phyloP scores from a whole-genome alignment of 179 eudicot species.

The Amaranthus tricolor region DNA sequence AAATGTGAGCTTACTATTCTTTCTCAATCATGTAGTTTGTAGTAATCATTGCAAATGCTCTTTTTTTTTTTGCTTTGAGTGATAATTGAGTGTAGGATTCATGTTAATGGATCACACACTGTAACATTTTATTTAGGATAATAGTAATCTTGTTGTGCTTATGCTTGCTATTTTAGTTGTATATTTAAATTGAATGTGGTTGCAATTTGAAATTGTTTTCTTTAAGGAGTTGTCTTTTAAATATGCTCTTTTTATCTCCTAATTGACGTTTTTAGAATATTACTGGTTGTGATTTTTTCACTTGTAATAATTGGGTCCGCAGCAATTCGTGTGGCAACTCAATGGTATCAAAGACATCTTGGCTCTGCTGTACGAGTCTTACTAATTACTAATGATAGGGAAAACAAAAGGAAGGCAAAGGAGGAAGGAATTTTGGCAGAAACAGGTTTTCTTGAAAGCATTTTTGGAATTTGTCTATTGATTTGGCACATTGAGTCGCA shows the following conservation, averaged over 20 bases:
- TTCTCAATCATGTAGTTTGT: neutral
- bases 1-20: too few relatives aligned
- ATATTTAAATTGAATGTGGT: neutral
- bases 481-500: neutral
- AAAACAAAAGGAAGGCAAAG: constrained; percentile 82
- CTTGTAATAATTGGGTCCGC: constrained; percentile 27
- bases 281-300: constrained; percentile 21
- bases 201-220: neutral
- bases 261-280: neutral
- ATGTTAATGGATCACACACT: constrained; percentile 5
- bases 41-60: neutral
- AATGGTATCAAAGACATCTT: constrained; percentile 91
- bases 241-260: neutral
- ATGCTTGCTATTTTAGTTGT: neutral
- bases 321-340: constrained; percentile 96
- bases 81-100: neutral
- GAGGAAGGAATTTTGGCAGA: constrained; percentile 91
- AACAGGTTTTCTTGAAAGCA: constrained; percentile 49
- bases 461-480: neutral
- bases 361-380: constrained; percentile 56
- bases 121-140: neutral
- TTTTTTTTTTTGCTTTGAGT: neutral
- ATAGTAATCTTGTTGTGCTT: neutral
- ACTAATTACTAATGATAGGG: constrained; percentile 84
- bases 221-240: neutral